A percentile compares a stretch with the other conserved stretches of the same genome.
Conservation (phyloP, 441 rosid species). For the Jatropha multifida region DNA sequence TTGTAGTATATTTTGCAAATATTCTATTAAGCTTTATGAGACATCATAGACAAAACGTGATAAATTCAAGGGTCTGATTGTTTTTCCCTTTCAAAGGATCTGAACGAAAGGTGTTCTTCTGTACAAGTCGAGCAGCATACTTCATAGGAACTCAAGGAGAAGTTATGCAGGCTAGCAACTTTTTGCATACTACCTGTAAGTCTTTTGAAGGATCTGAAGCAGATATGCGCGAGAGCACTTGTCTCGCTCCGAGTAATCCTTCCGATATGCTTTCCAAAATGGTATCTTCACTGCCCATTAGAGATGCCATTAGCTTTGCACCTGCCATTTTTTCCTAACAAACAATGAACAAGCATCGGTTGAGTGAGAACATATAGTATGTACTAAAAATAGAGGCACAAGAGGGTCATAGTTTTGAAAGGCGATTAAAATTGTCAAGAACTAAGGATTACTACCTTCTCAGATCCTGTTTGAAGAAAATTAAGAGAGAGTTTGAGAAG, state of each 20-base stretch:
- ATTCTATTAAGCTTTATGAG: too few relatives aligned
- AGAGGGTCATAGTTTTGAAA: not conserved
- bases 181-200: slow-evolving; percentile 52
- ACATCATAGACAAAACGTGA: too few relatives aligned
- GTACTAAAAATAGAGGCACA: not conserved
- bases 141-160: slow-evolving; percentile 25
- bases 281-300: slow-evolving; percentile 82
- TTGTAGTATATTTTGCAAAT: too few relatives aligned
- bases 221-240: slow-evolving; percentile 50
- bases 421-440: slow-evolving; percentile 4
- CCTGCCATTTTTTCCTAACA: slow-evolving; percentile 82
- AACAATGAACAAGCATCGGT: slow-evolving; percentile 10
- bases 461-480: slow-evolving; percentile 59
- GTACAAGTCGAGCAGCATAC: not conserved
- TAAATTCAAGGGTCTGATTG: too few relatives aligned
- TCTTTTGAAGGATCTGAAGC: slow-evolving; percentile 58
- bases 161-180: slow-evolving; percentile 62
- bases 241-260: slow-evolving; percentile 73
- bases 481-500: slow-evolving; percentile 69
- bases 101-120: not conserved
- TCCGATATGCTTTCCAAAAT: slow-evolving; percentile 67
- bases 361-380: not conserved
- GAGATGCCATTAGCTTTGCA: slow-evolving; percentile 82
- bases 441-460: slow-evolving; percentile 53
- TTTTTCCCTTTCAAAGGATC: too few relatives aligned